A percentile compares a stretch with the other conserved stretches of the same genome.
Evolutionary conservation across 768 basidiomycete species (phyloP).

Genomic region (Podaxis sp.): DNA sequence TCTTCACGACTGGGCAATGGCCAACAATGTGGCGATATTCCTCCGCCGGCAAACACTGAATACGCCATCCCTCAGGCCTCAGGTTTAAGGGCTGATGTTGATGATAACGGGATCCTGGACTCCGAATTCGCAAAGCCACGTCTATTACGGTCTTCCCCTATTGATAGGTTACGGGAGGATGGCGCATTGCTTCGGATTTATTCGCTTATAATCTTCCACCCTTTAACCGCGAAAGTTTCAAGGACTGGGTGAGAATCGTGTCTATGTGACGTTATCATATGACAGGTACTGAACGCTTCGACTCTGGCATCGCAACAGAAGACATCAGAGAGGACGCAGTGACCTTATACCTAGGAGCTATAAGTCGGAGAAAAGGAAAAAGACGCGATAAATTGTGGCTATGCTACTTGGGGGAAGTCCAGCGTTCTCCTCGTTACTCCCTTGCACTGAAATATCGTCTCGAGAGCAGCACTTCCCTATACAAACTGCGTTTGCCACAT

Average conservation of each 20-base stretch:
- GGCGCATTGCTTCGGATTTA: background rate
- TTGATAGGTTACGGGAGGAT: background rate
- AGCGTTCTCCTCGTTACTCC: background rate
- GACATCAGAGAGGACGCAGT: background rate
- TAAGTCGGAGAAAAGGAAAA: background rate
- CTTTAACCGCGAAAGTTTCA: background rate
- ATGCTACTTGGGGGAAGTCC: background rate
- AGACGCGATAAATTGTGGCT: background rate
- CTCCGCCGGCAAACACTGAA: background rate
- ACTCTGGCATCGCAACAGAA: background rate
- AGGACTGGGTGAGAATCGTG: background rate
- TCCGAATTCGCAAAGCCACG: background rate
- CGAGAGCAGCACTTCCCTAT: no score
- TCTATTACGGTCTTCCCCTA: background rate
- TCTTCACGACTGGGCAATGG: background rate
- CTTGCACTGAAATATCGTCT: no score
- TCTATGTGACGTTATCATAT: background rate
- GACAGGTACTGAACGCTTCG: background rate
- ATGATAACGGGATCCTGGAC: background rate
- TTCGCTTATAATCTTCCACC: background rate
- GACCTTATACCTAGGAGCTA: background rate
- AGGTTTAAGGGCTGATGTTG: background rate
- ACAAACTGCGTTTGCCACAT: no score
- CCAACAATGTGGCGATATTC: background rate
- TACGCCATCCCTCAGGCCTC: background rate